Evolutionary conservation across 2,329 filamentous ascomycete species (phyloP), one percentile per base, ranked within the genome.

Genomic region (Penicillium sp.): DNA sequence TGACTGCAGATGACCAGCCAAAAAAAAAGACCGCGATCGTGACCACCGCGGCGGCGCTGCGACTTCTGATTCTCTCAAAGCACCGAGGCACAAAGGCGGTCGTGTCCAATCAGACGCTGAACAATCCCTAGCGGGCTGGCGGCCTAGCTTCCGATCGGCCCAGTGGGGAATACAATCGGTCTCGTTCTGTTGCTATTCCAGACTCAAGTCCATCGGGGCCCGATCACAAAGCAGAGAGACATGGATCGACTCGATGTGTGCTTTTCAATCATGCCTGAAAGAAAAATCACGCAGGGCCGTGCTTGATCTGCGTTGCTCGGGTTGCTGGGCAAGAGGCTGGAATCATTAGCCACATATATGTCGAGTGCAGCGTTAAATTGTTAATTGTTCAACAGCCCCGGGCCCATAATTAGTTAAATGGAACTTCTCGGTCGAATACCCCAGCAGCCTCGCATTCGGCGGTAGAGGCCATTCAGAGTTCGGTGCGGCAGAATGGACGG

Each of bases 391-490:
- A 14, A 14, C 20, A 45, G 20, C 6, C 22, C 5, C 2, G 12
- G 6, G 22, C 15, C 42, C 20, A 15, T 15, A 45, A 20, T 42
- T 42, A 3, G 20, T 45, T 15, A 45, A 4, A 45, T 25, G 42
- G 49, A 35, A 17, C 8, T 49, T 17, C 35, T 25, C 34, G 20
- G 15, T 37, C 4, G 11, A n/a, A n/a, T 39, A 41, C 15, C 7
- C 20, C 22, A n/a, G n/a, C 5, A 14, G 17, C n/a, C 17, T 52
- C n/a, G n/a, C 15, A n/a, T 35, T 62, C 63, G 63, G 62, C 62
- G 62, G 54, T 8, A 38, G 52, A 64, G 35, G 51, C 60, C 63
- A 64, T 63, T 64, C 63, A 64, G 58, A 60, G 38, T 2, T 14
- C 41, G 50, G 56, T 14, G 54, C 31, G n/a, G 39, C 14, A 52